A percentile compares a stretch with the other conserved stretches of the same genome.
Evolutionary conservation across 495 filamentous ascomycete species (phyloP).

Genomic region (Chlorociboria aeruginascens): DNA sequence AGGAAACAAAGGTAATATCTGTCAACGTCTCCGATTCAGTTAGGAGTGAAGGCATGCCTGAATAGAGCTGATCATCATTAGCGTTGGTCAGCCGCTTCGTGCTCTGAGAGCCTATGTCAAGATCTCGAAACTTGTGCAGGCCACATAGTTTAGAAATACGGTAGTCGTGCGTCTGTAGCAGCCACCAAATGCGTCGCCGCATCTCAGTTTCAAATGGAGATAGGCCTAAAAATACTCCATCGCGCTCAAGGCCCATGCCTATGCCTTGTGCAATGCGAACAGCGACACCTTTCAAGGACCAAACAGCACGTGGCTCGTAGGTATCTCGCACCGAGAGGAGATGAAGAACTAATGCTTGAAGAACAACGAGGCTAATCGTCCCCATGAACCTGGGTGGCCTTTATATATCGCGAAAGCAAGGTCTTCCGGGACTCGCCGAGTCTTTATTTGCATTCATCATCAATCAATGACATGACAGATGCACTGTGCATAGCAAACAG

Average conservation of each 20-base stretch:
- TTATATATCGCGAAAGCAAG: constrained; percentile 54
- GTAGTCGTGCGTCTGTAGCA: constrained; percentile 61
- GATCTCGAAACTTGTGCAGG: constrained; percentile 66
- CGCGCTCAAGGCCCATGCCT: constrained; percentile 70
- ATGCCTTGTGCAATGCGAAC: constrained; percentile 70
- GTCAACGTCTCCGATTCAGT: constrained; percentile 49
- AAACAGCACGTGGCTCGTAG: constrained; percentile 27
- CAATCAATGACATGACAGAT: constrained; percentile 53
- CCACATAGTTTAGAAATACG: constrained; percentile 75
- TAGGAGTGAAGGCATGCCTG: constrained; percentile 55
- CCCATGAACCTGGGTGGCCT: constrained; percentile 63
- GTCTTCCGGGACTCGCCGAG: constrained; percentile 40
- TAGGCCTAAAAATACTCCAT: constrained; percentile 58
- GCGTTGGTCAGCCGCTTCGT: constrained; percentile 59
- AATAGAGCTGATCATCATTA: constrained; percentile 63
- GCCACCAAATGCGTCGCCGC: constrained; percentile 75
- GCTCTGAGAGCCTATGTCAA: constrained; percentile 62
- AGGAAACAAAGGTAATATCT: constrained; percentile 65
- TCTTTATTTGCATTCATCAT: constrained; percentile 34
- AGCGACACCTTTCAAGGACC: constrained; percentile 54
- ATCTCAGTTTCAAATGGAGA: constrained; percentile 73
- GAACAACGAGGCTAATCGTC: constrained; percentile 56
- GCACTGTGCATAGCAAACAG: constrained; percentile 70
- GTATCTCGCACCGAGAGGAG: constrained; percentile 27
- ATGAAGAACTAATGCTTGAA: constrained; percentile 71